A percentile compares a stretch with the other conserved stretches of the same genome.
phyloP scores from a whole-genome alignment of 805 yeast species.

The Saccharomyces mikatae region DNA sequence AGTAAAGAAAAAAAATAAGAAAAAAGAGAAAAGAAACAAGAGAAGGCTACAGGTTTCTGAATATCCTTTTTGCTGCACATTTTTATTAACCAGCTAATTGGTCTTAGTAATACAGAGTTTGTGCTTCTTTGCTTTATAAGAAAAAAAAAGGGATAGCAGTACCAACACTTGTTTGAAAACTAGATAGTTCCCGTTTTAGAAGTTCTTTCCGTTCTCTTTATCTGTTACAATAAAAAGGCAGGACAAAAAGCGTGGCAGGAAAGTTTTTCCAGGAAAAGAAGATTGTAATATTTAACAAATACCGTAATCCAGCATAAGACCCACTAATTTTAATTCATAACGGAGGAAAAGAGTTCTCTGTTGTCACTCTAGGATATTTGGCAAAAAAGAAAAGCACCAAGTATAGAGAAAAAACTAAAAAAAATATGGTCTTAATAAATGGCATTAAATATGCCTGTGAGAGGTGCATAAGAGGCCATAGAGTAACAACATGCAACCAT shows the following conservation, averaged over 20 bases:
- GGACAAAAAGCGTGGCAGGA: background rate
- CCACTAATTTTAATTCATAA: background rate
- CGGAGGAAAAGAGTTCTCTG: background rate
- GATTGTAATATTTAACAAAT: background rate
- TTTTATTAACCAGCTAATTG: background rate
- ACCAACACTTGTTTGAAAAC: background rate
- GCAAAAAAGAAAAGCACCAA: constrained; percentile 1
- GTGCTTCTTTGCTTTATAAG: background rate
- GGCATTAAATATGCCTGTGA: constrained; percentile 96
- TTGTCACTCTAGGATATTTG: constrained; percentile 1
- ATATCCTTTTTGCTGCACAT: background rate
- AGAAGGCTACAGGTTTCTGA: background rate
- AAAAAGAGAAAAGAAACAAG: background rate
- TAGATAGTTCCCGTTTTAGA: background rate
- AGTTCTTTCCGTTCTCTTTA: background rate
- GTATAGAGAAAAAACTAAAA: background rate
- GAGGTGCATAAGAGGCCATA: constrained; percentile 90
- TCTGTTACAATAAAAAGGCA: background rate
- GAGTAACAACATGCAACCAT: constrained; percentile 91
- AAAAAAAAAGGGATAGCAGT: background rate
- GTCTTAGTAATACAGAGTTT: background rate
- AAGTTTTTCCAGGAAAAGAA: background rate
- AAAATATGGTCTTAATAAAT: constrained; percentile 75
- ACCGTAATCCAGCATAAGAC: background rate
- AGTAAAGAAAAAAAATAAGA: background rate